These are phyloP conservation scores for Penicillium sp. DNA, from an alignment of 2,329 filamentous ascomycete genomes.

Conservation along the genomic window DNA sequence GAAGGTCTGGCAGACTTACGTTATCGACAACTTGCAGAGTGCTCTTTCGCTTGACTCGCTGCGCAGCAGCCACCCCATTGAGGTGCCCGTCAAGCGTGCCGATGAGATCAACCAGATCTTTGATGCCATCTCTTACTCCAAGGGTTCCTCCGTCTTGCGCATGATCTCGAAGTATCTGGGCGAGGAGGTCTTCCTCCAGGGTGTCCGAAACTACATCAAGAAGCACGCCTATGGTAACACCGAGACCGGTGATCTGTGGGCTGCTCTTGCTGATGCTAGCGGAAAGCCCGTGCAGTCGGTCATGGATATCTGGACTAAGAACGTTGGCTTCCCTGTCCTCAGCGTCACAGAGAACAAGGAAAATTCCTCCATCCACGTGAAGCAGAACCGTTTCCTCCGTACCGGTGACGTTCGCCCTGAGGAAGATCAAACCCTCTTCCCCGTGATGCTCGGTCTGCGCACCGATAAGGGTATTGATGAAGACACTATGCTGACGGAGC, in stretches of 20 bases:
- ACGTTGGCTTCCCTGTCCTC: conserved; percentile 89
- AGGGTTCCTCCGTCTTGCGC: conserved; percentile 90
- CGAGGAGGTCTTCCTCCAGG: conserved; percentile 89
- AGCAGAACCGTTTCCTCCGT: conserved; percentile 91
- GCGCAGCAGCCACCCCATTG: conserved; percentile 92
- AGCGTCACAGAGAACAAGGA: conserved; percentile 74
- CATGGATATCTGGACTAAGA: conserved; percentile 96
- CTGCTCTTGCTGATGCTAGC: conserved; percentile 79
- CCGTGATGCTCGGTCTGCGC: conserved; percentile 81
- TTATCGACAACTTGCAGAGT: conserved; percentile 86
- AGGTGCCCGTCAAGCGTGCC: conserved; percentile 91
- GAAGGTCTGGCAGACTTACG: conserved; percentile 96
- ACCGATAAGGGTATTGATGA: conserved; percentile 82
- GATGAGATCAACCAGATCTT: conserved; percentile 99
- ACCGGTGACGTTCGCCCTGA: conserved; percentile 92
- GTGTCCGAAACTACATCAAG: conserved; percentile 85
- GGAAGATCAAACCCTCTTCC: conserved; percentile 83
- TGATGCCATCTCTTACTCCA: conserved; percentile 95
- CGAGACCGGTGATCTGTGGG: conserved; percentile 85
- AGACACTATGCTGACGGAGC: conserved; percentile 66
- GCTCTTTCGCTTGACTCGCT: conserved; percentile 85
- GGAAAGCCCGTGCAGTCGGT: conserved; percentile 87
- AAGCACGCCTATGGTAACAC: conserved; percentile 98
- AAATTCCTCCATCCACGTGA: conserved; percentile 73
- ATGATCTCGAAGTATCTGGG: conserved; percentile 97